Evolutionary conservation across 805 yeast species (phyloP), one percentile per base, ranked within the genome.

Genomic region (Spathaspora sp.): DNA sequence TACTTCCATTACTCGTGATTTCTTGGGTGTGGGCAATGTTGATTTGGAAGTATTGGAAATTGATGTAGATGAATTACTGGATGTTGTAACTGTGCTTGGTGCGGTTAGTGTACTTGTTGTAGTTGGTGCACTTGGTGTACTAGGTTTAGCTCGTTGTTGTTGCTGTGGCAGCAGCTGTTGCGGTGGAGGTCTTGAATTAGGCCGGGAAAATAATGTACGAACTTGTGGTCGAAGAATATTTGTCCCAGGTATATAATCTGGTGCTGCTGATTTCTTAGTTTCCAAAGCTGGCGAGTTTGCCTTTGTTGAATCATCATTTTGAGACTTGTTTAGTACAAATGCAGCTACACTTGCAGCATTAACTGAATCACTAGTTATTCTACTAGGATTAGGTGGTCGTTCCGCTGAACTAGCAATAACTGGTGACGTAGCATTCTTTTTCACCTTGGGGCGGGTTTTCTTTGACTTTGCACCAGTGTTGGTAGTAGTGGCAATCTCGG

Each of bases 231-330:
- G 62, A 49, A 80, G 72, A 43, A 81, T 81, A 55, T 80, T 81
- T 0, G 86, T 81, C 2, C 86, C 86, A 0, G 86, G 85, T 49
- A 81, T 78, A 53, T 72, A 69, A 9, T 80, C 83, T n/a, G 78
- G 76, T 19, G 67, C 66, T 60, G 26, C 53, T 35, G 32, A 16
- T 26, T 6, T 42, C 20, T n/a, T 43, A 26, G 18, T 46, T 45
- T 18, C 35, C 12, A 48, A 46, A 5, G 53, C 26, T 29, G 55
- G 39, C 2, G 49, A 19, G 54, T 53, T 64, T 49, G 39, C 60
- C 53, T 68, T 67, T 50, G 49, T 46, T 43, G 57, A 64, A 63
- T 7, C 57, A 49, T 49, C 69, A 50, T 48, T 67, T 62, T 50
- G 68, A 39, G 58, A 57, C 50, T 66, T 70, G 28, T 61, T 60